Conservation (phyloP, 2,329 filamentous ascomycete species). For the Pseudogymnoascus verrucosus region DNA sequence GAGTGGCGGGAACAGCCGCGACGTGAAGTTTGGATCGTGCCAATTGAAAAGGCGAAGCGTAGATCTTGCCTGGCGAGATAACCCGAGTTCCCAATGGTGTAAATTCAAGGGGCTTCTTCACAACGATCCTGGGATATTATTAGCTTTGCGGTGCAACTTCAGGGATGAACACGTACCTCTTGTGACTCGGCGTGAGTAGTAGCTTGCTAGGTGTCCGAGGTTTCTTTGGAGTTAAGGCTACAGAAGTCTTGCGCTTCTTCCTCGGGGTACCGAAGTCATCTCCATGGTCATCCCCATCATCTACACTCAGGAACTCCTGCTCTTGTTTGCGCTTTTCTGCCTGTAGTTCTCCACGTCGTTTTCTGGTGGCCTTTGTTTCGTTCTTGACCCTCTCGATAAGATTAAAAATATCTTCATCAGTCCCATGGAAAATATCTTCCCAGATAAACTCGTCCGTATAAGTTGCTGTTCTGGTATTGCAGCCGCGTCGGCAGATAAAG, state of each 20-base stretch:
- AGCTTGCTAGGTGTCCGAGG: conserved; percentile 33
- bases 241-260: conserved; percentile 45
- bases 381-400: conserved; percentile 43
- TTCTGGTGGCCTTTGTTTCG: conserved; percentile 63
- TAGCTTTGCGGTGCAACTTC: background rate
- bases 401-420: conserved; percentile 19
- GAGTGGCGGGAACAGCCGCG: conserved; percentile 77
- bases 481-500: conserved; percentile 83
- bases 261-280: conserved; percentile 41
- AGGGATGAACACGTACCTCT: conserved; percentile 37
- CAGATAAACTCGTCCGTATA: conserved; percentile 91
- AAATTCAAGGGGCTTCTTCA: conserved; percentile 89
- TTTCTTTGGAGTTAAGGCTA: conserved; percentile 27
- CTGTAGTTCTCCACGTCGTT: conserved; percentile 22
- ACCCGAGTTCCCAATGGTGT: conserved; percentile 87
- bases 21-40: conserved; percentile 87
- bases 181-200: conserved; percentile 55
- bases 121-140: conserved; percentile 42
- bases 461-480: conserved; percentile 77
- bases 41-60: conserved; percentile 83
- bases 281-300: conserved; percentile 27
- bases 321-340: conserved; percentile 21
- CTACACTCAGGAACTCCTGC: conserved; percentile 29
- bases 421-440: conserved; percentile 66
- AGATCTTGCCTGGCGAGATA: conserved; percentile 65